Base-by-base conservation (phyloP, 2,329 filamentous ascomycete species). In the Sordariomycetes sp. region DNA sequence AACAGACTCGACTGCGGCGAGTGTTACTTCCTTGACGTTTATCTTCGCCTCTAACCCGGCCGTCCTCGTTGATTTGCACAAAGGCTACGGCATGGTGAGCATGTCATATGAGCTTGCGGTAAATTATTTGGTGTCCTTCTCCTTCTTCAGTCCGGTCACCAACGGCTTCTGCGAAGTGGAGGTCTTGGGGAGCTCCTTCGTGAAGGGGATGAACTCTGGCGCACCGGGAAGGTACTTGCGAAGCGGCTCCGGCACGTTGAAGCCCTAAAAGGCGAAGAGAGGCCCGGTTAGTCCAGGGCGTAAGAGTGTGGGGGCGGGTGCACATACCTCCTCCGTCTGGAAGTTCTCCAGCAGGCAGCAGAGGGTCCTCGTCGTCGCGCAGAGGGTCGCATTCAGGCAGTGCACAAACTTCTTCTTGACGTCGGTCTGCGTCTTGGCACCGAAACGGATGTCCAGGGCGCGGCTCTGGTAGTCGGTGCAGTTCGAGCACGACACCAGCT, bases 321-420 rank as follows among this genome's bases (percentile, higher is more conserved):
- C 22, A 70, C 80, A 71, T 72, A 85, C 86, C 63, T 92, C 87
- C 66, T 90, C 85, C 0, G 86, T 94, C 76, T 99, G 94, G 72
- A 92, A 97, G 74, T 97, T 99, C 74, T 99, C 94, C 45, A 99
- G 80, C 51, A 99, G 78, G 69, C 92, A 96, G 79, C 94, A 97
- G 54, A 97, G 78, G 0, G 92, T 90, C 68, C 92, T 82, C 68
- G 95, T 91, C 1, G 92, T 96, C 20, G 92, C 92, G 70, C 87
- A 92, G 45, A 96, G 77, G 22, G 88, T 96, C 61, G 88, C 87
- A 74, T 96, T 96, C 60, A 96, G 77, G 48, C 88, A 89, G 72
- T 99, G 94, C 42, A 95, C 91, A 68, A 96, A 99, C 63, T 90
- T 86, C 81, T 97, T 99, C 71, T 86, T 62, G 52, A 60, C 62